Evolutionary conservation across 345 rosid genomes (phyloP).

Genomic region (Salix caprea): DNA sequence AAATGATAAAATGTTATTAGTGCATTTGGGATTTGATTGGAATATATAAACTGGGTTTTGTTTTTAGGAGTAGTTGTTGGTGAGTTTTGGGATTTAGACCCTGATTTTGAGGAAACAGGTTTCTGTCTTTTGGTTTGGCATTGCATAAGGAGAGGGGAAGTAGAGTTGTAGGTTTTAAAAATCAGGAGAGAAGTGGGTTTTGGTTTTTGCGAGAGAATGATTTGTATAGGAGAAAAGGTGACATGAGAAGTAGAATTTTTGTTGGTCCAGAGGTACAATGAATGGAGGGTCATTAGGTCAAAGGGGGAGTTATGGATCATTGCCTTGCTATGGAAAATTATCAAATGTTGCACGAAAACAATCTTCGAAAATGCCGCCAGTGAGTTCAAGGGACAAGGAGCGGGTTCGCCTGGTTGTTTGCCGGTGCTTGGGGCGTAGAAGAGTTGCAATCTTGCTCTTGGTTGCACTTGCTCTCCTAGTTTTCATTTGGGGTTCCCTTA

Average conservation of each 20-base stretch:
- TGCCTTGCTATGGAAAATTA: conserved; percentile 27
- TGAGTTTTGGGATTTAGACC: not conserved
- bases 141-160: not conserved
- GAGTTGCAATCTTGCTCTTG: conserved; percentile 67
- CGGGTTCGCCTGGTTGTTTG: conserved; percentile 44
- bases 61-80: not conserved
- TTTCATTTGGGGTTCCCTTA: conserved; percentile 61
- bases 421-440: conserved; percentile 51
- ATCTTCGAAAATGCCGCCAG: conserved; percentile 39
- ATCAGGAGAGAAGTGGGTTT: not conserved
- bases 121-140: not conserved
- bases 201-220: not conserved
- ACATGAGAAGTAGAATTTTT: conserved; percentile 1
- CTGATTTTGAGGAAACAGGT: not conserved
- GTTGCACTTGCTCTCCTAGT: conserved; percentile 59
- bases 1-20: not conserved
- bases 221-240: not conserved
- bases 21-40: not conserved
- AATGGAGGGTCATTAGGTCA: conserved; percentile 65
- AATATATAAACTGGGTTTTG: not conserved
- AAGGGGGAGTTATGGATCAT: conserved; percentile 63
- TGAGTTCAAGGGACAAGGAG: conserved; percentile 68
- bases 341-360: conserved; percentile 32
- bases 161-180: not conserved
- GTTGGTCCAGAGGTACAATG: conserved; percentile 60